These are phyloP conservation scores for Panicum hallii DNA, from an alignment of 202 grass and related monocot genomes.

Conservation along the genomic window DNA sequence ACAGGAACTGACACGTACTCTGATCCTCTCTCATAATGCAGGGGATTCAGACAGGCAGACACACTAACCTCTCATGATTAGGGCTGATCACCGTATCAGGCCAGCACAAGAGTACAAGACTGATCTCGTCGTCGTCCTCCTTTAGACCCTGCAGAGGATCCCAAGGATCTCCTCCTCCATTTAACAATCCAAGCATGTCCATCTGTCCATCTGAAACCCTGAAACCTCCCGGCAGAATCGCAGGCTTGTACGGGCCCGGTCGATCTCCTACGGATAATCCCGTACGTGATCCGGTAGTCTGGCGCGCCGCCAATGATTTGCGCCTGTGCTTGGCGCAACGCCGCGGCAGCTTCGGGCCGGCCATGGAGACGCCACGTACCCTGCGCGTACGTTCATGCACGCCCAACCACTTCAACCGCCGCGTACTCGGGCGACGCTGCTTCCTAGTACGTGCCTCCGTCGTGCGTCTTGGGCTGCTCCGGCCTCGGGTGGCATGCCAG, in stretches of 20 bases:
- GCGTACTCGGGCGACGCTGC: slow-evolving; percentile 11
- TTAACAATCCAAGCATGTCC: slow-evolving; percentile 23
- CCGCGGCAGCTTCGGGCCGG: slow-evolving; percentile 36
- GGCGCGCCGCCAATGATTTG: neutral
- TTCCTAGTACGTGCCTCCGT: neutral
- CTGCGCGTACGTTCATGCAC: neutral
- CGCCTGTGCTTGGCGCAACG: neutral
- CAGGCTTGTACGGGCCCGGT: neutral
- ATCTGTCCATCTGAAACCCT: neutral
- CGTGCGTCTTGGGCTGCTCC: slow-evolving; percentile 34
- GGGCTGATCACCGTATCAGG: neutral
- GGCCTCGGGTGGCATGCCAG: slow-evolving; percentile 44
- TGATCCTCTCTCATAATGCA: neutral
- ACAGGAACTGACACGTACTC: neutral
- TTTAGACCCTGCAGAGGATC: neutral
- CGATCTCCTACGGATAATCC: neutral
- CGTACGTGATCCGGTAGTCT: neutral
- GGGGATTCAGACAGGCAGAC: slow-evolving; percentile 6
- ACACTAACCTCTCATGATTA: neutral
- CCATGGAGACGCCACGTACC: slow-evolving; percentile 31
- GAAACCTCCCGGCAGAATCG: slow-evolving; percentile 13
- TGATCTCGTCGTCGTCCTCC: neutral
- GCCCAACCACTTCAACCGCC: slow-evolving; percentile 16
- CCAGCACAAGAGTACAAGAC: neutral
- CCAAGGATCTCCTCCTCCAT: neutral